Conservation (phyloP, 1,284 basidiomycete genomes). For the Apiotrichum veenhuisii region DNA sequence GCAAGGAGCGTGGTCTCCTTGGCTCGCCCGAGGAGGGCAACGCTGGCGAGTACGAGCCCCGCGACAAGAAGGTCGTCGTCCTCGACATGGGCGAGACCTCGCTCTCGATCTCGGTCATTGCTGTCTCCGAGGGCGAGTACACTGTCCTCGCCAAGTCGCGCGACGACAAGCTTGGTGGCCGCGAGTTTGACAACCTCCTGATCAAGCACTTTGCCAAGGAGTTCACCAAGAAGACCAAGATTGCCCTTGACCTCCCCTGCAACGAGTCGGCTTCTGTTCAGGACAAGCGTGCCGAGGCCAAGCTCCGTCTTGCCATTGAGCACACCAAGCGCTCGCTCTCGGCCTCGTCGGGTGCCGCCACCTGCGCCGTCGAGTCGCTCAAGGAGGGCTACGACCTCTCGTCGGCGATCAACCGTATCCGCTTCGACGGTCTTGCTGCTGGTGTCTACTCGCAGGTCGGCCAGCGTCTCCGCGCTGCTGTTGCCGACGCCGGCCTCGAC, state of each 20-base stretch:
- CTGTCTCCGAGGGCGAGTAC: conserved; percentile 56
- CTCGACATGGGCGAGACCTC: conserved; percentile 60
- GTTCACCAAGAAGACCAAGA: conserved; percentile 95
- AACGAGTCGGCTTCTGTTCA: conserved; percentile 53
- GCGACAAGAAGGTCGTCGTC: conserved; percentile 57
- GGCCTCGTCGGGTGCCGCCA: conserved; percentile 81
- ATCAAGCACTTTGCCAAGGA: conserved; percentile 93
- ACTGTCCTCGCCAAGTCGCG: conserved; percentile 53
- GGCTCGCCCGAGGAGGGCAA: conserved; percentile 50
- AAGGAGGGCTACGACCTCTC: conserved; percentile 94
- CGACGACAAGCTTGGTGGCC: conserved; percentile 55
- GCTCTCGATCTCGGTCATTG: conserved; percentile 54
- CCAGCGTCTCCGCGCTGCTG: conserved; percentile 60
- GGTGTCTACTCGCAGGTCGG: conserved; percentile 70
- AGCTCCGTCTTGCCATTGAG: conserved; percentile 87
- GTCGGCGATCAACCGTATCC: conserved; percentile 84
- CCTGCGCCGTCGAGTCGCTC: conserved; percentile 84
- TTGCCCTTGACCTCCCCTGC: conserved; percentile 62
- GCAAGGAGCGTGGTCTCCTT: conserved; percentile 46
- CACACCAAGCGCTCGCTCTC: conserved; percentile 91
- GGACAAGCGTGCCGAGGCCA: conserved; percentile 86
- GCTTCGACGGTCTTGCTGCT: conserved; percentile 83
- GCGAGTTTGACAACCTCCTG: conserved; percentile 56
- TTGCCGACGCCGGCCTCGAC: conserved; percentile 65
- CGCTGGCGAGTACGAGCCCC: conserved; percentile 49